Percentiles rank a stretch among this genome's conserved stretches.
Conservation (phyloP, 2,329 filamentous ascomycete species). For the Epichloe brachyelytri region DNA sequence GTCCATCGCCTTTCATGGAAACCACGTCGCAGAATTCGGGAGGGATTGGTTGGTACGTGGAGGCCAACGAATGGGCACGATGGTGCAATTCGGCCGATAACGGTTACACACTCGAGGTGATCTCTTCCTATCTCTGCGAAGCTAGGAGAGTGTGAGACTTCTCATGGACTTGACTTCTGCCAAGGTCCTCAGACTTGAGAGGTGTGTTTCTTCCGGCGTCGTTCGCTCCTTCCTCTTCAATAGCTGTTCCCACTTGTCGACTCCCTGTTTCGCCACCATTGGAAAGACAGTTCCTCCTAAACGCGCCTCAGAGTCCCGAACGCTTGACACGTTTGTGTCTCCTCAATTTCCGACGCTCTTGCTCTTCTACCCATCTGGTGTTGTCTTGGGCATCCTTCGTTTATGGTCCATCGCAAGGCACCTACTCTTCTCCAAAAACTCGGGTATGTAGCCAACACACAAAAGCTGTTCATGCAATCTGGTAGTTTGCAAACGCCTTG, state of each 20-base stretch:
- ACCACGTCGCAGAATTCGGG: not conserved
- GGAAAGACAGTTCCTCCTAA: not conserved
- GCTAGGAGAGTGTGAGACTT: not conserved
- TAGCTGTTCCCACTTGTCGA: not conserved
- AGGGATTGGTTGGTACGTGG: not conserved
- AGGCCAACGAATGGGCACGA: not conserved
- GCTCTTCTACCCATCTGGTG: not conserved
- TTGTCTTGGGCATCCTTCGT: not conserved
- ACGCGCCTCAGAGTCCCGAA: not conserved
- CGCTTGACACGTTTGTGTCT: not conserved
- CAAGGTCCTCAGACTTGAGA: not conserved
- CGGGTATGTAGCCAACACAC: not conserved
- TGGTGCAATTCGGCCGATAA: not conserved
- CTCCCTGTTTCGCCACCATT: not conserved
- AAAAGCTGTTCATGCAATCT: not conserved
- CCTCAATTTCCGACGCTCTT: not conserved
- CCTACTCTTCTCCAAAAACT: conserved; percentile 2
- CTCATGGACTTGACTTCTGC: not conserved
- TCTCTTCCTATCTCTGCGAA: not conserved
- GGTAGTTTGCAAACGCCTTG: not conserved
- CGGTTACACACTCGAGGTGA: not conserved
- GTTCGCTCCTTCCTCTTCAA: not conserved
- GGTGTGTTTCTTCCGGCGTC: not conserved
- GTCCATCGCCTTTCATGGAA: not conserved
- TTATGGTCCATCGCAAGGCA: not conserved